Conservation (phyloP, 2,329 filamentous ascomycete genomes). For the Colletotrichum sp. region DNA sequence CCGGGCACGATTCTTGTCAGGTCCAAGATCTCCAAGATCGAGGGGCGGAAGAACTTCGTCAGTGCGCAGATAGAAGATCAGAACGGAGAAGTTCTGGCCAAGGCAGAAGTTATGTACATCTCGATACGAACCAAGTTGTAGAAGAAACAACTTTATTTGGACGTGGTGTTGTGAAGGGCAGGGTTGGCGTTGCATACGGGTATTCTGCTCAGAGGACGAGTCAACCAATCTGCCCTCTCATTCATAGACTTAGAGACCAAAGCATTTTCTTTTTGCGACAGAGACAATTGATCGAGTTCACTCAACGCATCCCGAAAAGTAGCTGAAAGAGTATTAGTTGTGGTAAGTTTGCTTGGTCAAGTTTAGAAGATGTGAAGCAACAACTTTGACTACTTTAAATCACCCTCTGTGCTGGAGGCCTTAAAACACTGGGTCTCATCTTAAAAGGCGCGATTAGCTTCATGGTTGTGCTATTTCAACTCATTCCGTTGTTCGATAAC, state of each 20-base stretch:
- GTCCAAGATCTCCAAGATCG: conserved; percentile 32
- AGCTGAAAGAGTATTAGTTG: accelerated
- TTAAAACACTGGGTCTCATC: not conserved
- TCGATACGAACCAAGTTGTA: conserved; percentile 13
- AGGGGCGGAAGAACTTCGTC: conserved; percentile 39
- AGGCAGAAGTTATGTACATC: conserved; percentile 23
- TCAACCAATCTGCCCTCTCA: not conserved
- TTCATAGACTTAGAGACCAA: not conserved
- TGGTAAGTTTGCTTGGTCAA: not conserved
- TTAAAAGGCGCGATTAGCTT: not conserved
- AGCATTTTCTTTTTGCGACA: not conserved
- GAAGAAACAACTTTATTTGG: not conserved
- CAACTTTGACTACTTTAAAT: not conserved
- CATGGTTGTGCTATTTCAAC: not conserved
- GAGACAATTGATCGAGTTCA: not conserved
- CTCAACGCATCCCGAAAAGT: not conserved
- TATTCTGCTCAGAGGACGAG: not conserved
- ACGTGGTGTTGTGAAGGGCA: not conserved
- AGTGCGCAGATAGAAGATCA: conserved; percentile 34
- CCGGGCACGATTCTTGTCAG: conserved; percentile 34
- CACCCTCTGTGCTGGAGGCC: not conserved
- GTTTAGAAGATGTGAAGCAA: not conserved
- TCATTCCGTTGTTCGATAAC: not conserved
- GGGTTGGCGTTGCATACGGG: not conserved
- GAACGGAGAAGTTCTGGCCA: conserved; percentile 34